Percentiles rank a stretch among this genome's conserved stretches.
Evolutionary conservation across 805 yeast genomes (phyloP).

Genomic region (Myxozyma vanderwaltii): DNA sequence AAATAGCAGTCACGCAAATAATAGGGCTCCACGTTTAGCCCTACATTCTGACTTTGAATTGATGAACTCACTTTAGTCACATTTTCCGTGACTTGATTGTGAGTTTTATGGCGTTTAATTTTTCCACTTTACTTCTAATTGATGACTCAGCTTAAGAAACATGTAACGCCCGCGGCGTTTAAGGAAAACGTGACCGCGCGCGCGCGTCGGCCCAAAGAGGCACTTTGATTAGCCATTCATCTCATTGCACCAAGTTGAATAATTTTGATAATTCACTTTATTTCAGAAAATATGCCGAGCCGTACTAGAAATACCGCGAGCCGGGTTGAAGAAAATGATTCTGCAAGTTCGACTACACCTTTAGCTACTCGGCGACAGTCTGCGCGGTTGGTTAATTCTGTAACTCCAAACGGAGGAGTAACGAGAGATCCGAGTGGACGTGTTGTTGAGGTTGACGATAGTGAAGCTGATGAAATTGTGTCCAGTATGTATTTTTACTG

Average conservation of each 20-base stretch:
- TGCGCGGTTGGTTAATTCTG: not conserved
- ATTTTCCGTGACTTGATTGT: not conserved
- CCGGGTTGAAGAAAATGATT: not conserved
- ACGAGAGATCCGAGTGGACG: not conserved
- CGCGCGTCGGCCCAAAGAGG: slow-evolving; percentile 22
- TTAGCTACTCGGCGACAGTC: slow-evolving; percentile 1
- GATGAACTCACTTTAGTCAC: too few species aligned
- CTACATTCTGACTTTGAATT: too few species aligned
- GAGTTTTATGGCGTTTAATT: not conserved
- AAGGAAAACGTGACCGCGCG: slow-evolving; percentile 12
- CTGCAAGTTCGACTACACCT: slow-evolving; percentile 10
- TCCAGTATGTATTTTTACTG: slow-evolving; percentile 9
- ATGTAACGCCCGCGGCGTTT: not conserved
- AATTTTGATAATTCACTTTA: not conserved
- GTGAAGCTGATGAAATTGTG: slow-evolving; percentile 12
- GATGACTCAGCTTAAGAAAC: not conserved
- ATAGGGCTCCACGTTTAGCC: slow-evolving; percentile 1
- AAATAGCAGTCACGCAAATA: slow-evolving; percentile 13
- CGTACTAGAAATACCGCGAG: not conserved
- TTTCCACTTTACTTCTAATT: not conserved
- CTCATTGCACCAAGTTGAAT: not conserved
- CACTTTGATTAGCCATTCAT: slow-evolving; percentile 7
- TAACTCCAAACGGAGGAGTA: not conserved
- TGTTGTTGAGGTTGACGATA: slow-evolving; percentile 13
- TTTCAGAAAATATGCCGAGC: not conserved